Evolutionary conservation across 352 stramenopile genomes (phyloP), one percentile per base, ranked within the genome.

Genomic region (Phytopythium helicoides): DNA sequence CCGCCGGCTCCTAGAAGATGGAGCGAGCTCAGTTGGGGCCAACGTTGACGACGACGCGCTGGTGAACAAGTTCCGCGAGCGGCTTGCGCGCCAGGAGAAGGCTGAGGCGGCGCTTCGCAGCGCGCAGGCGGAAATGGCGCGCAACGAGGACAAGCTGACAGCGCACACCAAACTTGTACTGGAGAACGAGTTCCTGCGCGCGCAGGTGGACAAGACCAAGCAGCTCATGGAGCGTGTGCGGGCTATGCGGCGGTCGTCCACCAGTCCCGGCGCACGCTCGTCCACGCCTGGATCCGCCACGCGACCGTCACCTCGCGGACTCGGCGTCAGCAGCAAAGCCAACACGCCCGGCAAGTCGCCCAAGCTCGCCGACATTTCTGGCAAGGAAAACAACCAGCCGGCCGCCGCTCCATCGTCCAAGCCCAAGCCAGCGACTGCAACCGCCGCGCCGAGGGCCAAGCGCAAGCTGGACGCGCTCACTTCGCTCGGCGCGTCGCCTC

Each of bases 191-290:
- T 67, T 54, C 42, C 59, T 91, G n/a, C 75, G 72, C 22, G 58
- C 60, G n/a, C 68, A 91, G 41, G 79, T 81, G 51, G 75, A 86
- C 39, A 79, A 76, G 49, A 70, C 75, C 7, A 81, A 82, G 49
- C 55, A 77, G 52, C 64, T 74, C 1, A 88, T 90, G 80, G 78
- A 89, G 42, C 76, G 77, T 0, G 86, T 87, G 11, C 44, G 44
- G 12, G 64, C 66, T 6, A 47, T 60, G 26, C 70, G 70, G 12
- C 51, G 51, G 16, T 22, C 36, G 7, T 38, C 47, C 35, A 37
- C 35, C 25, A 36, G 38, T 23, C 36, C 35, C 10, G 39, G 23
- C 19, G 14, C 28, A 16, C 44, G 44, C 14, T 26, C 26, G 6
- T 38, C 1, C 25, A 18, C 25, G 9, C 25, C 44, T 37, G 44